Evolutionary conservation across 129 eudicot species (phyloP).

Genomic region (Pulicaria dysenterica): DNA sequence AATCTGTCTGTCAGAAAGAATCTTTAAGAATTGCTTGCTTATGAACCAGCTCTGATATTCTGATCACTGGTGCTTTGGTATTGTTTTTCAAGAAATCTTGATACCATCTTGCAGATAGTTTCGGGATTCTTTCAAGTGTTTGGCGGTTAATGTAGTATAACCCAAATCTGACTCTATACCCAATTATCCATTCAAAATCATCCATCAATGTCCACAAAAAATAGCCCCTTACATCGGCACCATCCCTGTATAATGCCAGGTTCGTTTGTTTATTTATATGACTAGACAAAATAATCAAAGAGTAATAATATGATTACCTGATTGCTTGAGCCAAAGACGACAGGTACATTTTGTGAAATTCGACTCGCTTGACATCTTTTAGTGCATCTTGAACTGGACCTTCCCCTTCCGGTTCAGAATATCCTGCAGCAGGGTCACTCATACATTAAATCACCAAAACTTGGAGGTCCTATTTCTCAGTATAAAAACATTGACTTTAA

Average conservation of each 20-base stretch:
- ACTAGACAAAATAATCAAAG: neutral
- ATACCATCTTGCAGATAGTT: conserved; percentile 78
- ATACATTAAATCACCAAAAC: neutral
- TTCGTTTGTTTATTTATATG: neutral
- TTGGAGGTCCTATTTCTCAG: neutral
- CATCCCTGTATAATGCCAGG: conserved; percentile 48
- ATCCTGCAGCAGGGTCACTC: conserved; percentile 42
- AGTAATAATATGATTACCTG: conserved; percentile 46
- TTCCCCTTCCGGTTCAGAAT: conserved; percentile 40
- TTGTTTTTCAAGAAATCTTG: conserved; percentile 53
- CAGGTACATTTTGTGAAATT: conserved; percentile 57
- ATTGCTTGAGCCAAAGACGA: conserved; percentile 59
- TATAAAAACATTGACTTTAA: conserved; percentile 13
- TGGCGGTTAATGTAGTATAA: conserved; percentile 58
- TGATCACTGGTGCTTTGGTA: conserved; percentile 16
- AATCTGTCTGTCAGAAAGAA: neutral
- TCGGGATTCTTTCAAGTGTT: conserved; percentile 71
- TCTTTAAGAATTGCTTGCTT: neutral
- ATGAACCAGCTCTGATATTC: neutral
- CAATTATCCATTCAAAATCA: conserved; percentile 74
- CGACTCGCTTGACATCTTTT: conserved; percentile 58
- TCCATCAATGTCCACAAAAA: conserved; percentile 88
- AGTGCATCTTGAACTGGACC: conserved; percentile 27
- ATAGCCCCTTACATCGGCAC: conserved; percentile 86
- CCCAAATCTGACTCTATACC: conserved; percentile 55